Conservation (phyloP, 2,329 filamentous ascomycete genomes). For the Aspergillus niger region DNA sequence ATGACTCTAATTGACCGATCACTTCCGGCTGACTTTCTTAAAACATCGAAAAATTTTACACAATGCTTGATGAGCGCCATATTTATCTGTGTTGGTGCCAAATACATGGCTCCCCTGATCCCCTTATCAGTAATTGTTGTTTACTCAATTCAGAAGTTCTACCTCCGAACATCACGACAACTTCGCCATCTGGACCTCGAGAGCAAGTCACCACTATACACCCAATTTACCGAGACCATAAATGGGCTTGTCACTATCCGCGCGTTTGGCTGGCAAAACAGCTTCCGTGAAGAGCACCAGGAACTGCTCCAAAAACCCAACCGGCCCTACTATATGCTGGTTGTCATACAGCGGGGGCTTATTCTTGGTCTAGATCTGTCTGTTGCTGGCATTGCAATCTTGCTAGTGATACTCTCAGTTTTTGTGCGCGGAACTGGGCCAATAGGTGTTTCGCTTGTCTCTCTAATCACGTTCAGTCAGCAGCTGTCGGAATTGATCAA, state of each 20-base stretch:
- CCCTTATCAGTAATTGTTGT: neutral
- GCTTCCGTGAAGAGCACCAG: neutral
- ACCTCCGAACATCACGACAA: neutral
- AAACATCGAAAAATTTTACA: neutral
- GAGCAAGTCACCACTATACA: neutral
- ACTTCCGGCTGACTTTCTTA: neutral
- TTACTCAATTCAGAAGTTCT: neutral
- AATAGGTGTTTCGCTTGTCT: neutral
- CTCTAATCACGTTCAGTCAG: neutral
- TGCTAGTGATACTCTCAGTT: neutral
- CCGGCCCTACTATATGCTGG: neutral
- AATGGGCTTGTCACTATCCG: neutral
- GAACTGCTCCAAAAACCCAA: neutral
- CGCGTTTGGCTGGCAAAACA: neutral
- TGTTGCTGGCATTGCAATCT: neutral
- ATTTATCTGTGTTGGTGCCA: neutral
- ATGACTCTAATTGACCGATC: slow-evolving; percentile 7
- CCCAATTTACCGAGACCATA: neutral
- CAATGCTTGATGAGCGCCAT: neutral
- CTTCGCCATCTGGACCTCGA: neutral
- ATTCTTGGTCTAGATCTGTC: neutral
- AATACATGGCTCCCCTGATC: neutral
- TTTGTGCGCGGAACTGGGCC: neutral
- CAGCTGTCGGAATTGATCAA: slow-evolving; percentile 1
- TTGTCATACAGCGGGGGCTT: slow-evolving; percentile 1